Evolutionary conservation across 331 rosid species (phyloP).

Genomic region (Ulmus americana): DNA sequence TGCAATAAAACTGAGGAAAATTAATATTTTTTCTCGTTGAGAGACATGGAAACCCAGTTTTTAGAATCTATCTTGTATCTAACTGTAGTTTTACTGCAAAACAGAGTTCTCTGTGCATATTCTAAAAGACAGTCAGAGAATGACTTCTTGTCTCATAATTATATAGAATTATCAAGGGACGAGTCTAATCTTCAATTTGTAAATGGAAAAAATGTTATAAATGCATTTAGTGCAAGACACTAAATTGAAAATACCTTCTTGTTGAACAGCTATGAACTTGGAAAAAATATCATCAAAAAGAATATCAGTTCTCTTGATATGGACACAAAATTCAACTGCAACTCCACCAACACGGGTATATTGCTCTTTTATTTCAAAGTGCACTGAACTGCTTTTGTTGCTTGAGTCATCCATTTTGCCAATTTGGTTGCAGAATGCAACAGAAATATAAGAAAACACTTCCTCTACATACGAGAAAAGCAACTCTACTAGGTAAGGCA

Average conservation of each 20-base stretch:
- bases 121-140: neutral
- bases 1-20: too few relatives aligned
- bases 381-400: slow-evolving; percentile 49
- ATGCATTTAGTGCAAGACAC: slow-evolving; percentile 17
- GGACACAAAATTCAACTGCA: slow-evolving; percentile 96
- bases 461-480: slow-evolving; percentile 86
- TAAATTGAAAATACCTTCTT: slow-evolving; percentile 54
- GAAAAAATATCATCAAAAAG: slow-evolving; percentile 92
- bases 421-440: slow-evolving; percentile 83
- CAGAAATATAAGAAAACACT: slow-evolving; percentile 90
- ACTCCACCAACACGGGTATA: slow-evolving; percentile 94
- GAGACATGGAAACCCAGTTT: neutral
- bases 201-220: neutral
- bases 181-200: slow-evolving; percentile 11
- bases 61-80: neutral
- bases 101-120: neutral
- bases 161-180: neutral
- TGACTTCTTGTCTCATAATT: neutral
- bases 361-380: slow-evolving; percentile 85
- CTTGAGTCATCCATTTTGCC: slow-evolving; percentile 50
- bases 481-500: slow-evolving; percentile 86
- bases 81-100: neutral
- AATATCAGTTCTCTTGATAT: slow-evolving; percentile 81
- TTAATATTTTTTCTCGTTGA: too few relatives aligned
- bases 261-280: slow-evolving; percentile 66